Evolutionary conservation across 2,329 filamentous ascomycete genomes (phyloP), one percentile per base, ranked within the genome.

Genomic region (Sporothrix humicola): DNA sequence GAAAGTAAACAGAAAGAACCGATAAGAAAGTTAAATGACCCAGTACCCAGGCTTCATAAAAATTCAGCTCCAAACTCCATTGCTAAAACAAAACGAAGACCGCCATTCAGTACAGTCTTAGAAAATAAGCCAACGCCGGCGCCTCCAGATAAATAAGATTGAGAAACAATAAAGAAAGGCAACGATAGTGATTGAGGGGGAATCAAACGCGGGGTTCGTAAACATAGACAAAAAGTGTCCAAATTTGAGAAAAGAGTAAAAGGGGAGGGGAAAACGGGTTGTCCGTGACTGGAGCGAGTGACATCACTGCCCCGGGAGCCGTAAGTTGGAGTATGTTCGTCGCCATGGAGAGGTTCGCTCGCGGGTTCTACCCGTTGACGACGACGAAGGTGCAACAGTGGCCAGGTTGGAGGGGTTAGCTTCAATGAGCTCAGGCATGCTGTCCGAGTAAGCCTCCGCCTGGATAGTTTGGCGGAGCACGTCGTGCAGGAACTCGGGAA

Each of bases 401-500:
- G 61, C 8, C 15, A 13, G 2, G 13, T 26, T 9, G 6, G 61
- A 26, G 42, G 42, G 31, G 3, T 42, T 12, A 17, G 3, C 15
- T 13, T 50, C 69, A 10, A 6, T 17, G 13, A 23, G 37, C 9
- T 31, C 50, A 4, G 69, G 54, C 23, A 54, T 20, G 13, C 69
- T 17, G 74, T 71, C 73, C 56, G 63, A 63, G 63, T 76, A 76
- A 61, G 77, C 77, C 74, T 85, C 84, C 9, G 79, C 79, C 56
- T 83, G 83, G 17, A 89, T 78, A 9, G 83, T 83, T 26, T 83
- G 83, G 37, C 87, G 83, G 52, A 90, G 83, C 76, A 87, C 82
- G 68, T 83, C 83, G 75, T 87, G 88, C 52, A 90, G 81, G 65
- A 85, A 85, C 59, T 87, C 85, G 17, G 89, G 89, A 13, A 90